phyloP scores from a whole-genome alignment of 768 basidiomycete species.

The Ramaria sp. region DNA sequence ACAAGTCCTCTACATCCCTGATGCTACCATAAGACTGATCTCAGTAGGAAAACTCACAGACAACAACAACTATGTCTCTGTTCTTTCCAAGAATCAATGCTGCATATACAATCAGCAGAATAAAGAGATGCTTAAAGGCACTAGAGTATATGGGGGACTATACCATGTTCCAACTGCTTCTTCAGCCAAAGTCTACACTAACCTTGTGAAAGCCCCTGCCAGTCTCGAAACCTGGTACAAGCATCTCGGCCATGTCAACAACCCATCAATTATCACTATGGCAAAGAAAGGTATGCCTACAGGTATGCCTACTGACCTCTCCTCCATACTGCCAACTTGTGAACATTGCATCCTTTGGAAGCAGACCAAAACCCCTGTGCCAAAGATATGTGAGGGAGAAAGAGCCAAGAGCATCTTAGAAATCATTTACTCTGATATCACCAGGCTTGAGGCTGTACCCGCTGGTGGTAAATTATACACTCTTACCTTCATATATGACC shows the following conservation, averaged over 20 bases:
- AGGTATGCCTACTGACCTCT: slow-evolving; percentile 18
- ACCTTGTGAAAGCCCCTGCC: too few species aligned
- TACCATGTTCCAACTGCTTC: too few species aligned
- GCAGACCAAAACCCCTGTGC: slow-evolving; percentile 24
- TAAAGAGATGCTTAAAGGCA: too few species aligned
- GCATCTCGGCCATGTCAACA: slow-evolving; percentile 18
- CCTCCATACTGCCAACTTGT: slow-evolving; percentile 19
- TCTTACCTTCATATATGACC: slow-evolving; percentile 11
- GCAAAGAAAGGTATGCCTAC: too few species aligned
- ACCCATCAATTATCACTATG: not conserved
- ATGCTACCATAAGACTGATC: slow-evolving; percentile 11
- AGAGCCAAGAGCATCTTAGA: too few species aligned
- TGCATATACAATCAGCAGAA: too few species aligned
- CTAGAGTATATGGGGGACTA: too few species aligned
- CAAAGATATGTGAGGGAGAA: slow-evolving; percentile 15
- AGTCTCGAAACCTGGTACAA: slow-evolving; percentile 17
- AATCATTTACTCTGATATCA: slow-evolving; percentile 9
- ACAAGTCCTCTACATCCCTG: slow-evolving; percentile 14
- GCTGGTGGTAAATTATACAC: slow-evolving; percentile 5
- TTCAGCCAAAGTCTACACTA: too few species aligned
- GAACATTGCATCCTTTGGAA: slow-evolving; percentile 28
- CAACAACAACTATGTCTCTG: too few species aligned
- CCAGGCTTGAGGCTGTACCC: slow-evolving; percentile 10
- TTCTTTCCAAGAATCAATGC: too few species aligned
- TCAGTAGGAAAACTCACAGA: slow-evolving; percentile 9